These are phyloP conservation scores for Fallopia convolvulus DNA, from an alignment of 148 eudicot species.

Conservation along the genomic window DNA sequence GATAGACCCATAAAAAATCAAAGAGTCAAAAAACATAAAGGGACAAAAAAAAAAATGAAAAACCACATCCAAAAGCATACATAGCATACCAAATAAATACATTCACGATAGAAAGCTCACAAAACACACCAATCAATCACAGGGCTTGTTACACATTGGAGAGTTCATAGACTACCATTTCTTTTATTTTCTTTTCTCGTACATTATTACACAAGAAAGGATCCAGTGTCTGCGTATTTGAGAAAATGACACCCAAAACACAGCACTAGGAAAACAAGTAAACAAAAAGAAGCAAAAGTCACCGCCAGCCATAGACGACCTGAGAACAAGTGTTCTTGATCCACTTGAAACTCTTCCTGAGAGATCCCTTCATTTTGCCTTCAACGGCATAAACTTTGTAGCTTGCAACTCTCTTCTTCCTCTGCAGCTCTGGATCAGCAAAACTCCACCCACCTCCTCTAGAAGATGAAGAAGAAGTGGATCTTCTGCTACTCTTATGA, in stretches of 20 bases:
- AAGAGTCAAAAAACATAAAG: no score
- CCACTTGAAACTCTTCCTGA: conserved; percentile 80
- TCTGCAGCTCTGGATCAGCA: conserved; percentile 72
- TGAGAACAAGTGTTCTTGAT: conserved; percentile 56
- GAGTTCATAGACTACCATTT: neutral
- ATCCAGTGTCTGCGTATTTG: neutral
- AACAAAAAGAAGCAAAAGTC: neutral
- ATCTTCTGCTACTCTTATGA: conserved; percentile 10
- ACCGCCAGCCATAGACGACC: conserved; percentile 48
- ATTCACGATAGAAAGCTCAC: no score
- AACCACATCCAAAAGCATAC: neutral
- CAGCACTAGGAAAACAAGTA: neutral
- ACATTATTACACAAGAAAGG: neutral
- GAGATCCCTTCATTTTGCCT: conserved; percentile 75
- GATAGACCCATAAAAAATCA: no score
- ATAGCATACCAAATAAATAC: no score
- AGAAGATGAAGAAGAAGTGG: conserved; percentile 16
- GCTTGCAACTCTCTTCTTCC: conserved; percentile 78
- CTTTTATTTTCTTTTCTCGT: no score
- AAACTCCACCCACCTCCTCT: conserved; percentile 34
- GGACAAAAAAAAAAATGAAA: no score
- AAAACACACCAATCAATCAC: no score
- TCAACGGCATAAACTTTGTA: conserved; percentile 76
- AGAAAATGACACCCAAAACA: neutral
- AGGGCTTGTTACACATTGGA: neutral